phyloP scores from a whole-genome alignment of 139 green algal species.

The Coelastrella sp. region DNA sequence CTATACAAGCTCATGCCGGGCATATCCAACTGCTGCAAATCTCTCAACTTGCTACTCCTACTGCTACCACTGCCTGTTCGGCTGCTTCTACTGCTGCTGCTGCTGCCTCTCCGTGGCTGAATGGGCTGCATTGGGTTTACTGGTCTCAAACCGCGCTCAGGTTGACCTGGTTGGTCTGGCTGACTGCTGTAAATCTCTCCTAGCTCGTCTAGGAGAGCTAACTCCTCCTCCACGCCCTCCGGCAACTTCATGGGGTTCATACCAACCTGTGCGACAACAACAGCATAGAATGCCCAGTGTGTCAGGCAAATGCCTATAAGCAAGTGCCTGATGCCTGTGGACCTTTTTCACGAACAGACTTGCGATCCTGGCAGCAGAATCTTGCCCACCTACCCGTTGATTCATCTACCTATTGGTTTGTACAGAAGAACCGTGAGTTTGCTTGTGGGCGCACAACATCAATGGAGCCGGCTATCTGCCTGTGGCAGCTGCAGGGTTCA shows the following conservation, averaged over 20 bases:
- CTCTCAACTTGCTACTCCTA: background rate
- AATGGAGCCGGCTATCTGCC: no score
- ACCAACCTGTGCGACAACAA: slow-evolving; percentile 48
- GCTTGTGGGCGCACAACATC: no score
- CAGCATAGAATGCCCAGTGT: background rate
- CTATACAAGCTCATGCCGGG: slow-evolving; percentile 20
- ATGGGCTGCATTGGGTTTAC: slow-evolving; percentile 27
- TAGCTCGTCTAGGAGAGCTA: slow-evolving; percentile 64
- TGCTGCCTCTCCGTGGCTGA: background rate
- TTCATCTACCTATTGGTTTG: no score
- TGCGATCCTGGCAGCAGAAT: no score
- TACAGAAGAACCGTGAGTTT: no score
- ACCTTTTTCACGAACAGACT: no score
- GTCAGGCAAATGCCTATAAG: no score
- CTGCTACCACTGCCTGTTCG: background rate
- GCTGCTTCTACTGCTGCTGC: background rate
- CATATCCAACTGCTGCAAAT: slow-evolving; percentile 15
- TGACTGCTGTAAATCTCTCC: slow-evolving; percentile 36
- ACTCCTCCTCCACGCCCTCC: slow-evolving; percentile 64
- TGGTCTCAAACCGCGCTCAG: background rate
- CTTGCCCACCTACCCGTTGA: no score
- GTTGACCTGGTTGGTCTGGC: background rate
- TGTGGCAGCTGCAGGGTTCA: no score
- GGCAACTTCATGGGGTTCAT: slow-evolving; percentile 72
- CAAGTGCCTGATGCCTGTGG: no score